Evolutionary conservation across 2,329 filamentous ascomycete species (phyloP).

Genomic region (Alternaria infectoria): DNA sequence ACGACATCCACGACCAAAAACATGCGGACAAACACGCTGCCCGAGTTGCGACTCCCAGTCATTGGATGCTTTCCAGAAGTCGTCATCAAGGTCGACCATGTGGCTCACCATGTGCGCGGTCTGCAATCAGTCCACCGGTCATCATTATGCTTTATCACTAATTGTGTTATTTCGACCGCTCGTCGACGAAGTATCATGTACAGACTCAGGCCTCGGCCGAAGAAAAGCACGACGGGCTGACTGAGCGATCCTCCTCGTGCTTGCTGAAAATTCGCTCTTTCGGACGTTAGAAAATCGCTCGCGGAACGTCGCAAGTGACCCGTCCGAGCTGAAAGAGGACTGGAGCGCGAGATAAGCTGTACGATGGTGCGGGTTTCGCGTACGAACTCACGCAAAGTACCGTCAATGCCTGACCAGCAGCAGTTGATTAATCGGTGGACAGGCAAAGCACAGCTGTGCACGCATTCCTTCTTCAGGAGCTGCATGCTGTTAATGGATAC

Average conservation of each 20-base stretch:
- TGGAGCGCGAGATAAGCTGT: not conserved
- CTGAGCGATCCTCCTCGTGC: slow-evolving; percentile 13
- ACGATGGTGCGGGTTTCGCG: not conserved
- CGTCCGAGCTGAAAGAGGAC: slow-evolving; percentile 12
- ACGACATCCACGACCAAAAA: slow-evolving; percentile 29
- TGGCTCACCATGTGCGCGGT: slow-evolving; percentile 17
- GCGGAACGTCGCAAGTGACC: slow-evolving; percentile 14
- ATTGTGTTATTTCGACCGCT: slow-evolving; percentile 23
- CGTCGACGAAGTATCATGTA: not conserved
- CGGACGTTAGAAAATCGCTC: slow-evolving; percentile 26
- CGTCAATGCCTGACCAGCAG: not conserved
- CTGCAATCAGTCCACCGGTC: not conserved
- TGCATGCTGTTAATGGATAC: not conserved
- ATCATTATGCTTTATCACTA: slow-evolving; percentile 9
- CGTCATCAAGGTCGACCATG: slow-evolving; percentile 20
- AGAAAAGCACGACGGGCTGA: not conserved
- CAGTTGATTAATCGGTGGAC: not conserved
- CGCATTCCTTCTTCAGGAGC: not conserved
- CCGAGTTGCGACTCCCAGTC: not conserved
- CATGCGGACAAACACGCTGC: slow-evolving; percentile 23
- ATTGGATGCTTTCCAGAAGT: slow-evolving; percentile 13
- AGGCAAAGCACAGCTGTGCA: not conserved
- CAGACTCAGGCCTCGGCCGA: slow-evolving; percentile 33
- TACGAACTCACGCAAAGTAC: not conserved
- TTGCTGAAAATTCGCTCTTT: slow-evolving; percentile 7